Conservation (phyloP, 345 rosid genomes). For the Erysimum cheiranthoides region DNA sequence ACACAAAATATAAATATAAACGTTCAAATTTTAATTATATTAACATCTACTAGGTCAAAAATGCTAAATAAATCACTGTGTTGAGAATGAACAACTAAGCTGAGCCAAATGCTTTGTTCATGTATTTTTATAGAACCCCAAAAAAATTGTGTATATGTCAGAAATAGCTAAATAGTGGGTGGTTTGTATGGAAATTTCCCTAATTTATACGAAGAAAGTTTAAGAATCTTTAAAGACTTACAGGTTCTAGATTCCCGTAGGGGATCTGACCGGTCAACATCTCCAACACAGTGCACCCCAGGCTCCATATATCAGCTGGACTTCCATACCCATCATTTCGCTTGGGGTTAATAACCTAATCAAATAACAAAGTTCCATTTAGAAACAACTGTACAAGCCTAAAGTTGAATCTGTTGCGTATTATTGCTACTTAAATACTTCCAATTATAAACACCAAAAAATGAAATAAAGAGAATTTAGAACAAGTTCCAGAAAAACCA, state of each 20-base stretch:
- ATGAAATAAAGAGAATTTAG: too few species aligned
- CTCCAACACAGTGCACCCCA: constrained; percentile 89
- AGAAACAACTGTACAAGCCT: neutral
- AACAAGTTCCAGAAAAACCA: too few species aligned
- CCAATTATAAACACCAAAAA: neutral
- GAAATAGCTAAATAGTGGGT: too few species aligned
- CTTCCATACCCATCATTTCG: constrained; percentile 68
- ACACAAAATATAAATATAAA: too few species aligned
- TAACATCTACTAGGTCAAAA: too few species aligned
- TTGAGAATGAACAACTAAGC: too few species aligned
- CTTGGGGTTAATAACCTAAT: constrained; percentile 69
- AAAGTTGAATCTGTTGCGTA: neutral
- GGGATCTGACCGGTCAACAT: constrained; percentile 68
- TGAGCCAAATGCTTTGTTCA: too few species aligned
- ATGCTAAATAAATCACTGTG: too few species aligned
- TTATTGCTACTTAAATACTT: neutral
- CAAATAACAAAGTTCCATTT: constrained; percentile 33
- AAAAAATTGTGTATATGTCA: too few species aligned
- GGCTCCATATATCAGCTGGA: constrained; percentile 95
- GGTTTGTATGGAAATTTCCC: neutral
- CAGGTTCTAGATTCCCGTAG: constrained; percentile 60
- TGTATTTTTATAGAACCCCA: too few species aligned
- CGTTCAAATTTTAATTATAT: too few species aligned
- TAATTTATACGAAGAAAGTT: neutral
- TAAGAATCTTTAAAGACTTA: constrained; percentile 48